A percentile compares a stretch with the other conserved stretches of the same genome.
Conservation (phyloP, 768 basidiomycete genomes). For the Agaricus sinodeliciosus region DNA sequence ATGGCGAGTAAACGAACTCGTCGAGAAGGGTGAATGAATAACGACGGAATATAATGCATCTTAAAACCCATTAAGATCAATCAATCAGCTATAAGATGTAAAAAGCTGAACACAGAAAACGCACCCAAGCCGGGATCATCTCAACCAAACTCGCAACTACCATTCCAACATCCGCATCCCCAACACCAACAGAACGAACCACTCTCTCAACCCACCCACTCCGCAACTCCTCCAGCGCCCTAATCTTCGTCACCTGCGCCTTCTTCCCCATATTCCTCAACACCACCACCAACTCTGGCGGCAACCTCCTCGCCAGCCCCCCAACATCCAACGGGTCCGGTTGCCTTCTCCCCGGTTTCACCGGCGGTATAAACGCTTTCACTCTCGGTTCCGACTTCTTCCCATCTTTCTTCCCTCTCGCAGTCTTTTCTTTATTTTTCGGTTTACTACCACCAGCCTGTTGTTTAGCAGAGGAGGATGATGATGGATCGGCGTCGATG, state of each 20-base stretch:
- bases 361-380: conserved; percentile 85
- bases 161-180: conserved; percentile 19
- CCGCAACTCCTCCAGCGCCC: conserved; percentile 82
- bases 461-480: not conserved
- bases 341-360: conserved; percentile 64
- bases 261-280: conserved; percentile 84
- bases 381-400: conserved; percentile 63
- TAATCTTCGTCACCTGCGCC: conserved; percentile 75
- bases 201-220: conserved; percentile 57
- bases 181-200: conserved; percentile 27
- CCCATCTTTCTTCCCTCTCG: conserved; percentile 44
- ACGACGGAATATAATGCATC: conserved; percentile 82
- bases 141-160: conserved; percentile 37
- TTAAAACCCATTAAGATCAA: conserved; percentile 22
- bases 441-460: not conserved
- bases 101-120: conserved; percentile 21
- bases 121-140: conserved; percentile 89
- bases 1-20: conserved; percentile 61
- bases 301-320: conserved; percentile 67
- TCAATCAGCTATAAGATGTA: not conserved
- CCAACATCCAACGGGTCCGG: conserved; percentile 86
- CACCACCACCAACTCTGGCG: conserved; percentile 78
- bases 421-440: conserved; percentile 34
- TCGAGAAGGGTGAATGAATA: conserved; percentile 76
- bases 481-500: conserved; percentile 25